These are phyloP conservation scores for Fusarium drepaniforme DNA, from an alignment of 2,329 filamentous ascomycete genomes.

Conservation along the genomic window DNA sequence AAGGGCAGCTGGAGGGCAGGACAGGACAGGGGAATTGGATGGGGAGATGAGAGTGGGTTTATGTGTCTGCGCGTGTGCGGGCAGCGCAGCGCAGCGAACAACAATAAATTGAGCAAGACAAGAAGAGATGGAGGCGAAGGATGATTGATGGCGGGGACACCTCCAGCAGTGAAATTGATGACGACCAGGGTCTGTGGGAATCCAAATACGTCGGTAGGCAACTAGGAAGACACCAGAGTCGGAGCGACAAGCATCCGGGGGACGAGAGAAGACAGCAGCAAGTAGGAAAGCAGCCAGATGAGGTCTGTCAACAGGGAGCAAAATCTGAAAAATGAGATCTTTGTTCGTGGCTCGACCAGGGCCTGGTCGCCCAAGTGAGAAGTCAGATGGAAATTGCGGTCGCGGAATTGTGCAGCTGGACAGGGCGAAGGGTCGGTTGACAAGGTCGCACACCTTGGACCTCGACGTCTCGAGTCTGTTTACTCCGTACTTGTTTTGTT, in stretches of 20 bases:
- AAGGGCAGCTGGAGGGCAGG: constrained; percentile 11
- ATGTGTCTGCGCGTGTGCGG: constrained; percentile 13
- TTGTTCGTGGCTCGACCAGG: constrained; percentile 20
- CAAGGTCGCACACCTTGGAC: constrained; percentile 18
- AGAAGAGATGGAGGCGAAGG: background rate
- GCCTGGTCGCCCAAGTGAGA: constrained; percentile 13
- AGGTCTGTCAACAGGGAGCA: constrained; percentile 30
- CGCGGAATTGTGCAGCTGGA: constrained; percentile 25
- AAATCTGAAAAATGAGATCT: constrained; percentile 37
- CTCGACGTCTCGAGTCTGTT: constrained; percentile 15
- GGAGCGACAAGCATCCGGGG: constrained; percentile 31
- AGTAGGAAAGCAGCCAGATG: constrained; percentile 11
- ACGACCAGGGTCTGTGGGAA: constrained; percentile 18
- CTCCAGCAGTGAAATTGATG: constrained; percentile 3
- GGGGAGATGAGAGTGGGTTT: constrained; percentile 10
- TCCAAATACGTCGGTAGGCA: constrained; percentile 5
- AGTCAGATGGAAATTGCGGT: constrained; percentile 26
- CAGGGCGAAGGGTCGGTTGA: constrained; percentile 22
- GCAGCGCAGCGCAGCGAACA: constrained; percentile 8
- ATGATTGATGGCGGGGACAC: constrained; percentile 4
- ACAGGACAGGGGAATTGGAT: background rate
- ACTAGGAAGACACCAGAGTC: constrained; percentile 10
- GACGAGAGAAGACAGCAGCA: constrained; percentile 9
- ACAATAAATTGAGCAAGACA: background rate
- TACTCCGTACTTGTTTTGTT: background rate